phyloP scores from a whole-genome alignment of 768 basidiomycete genomes.

The Dacryopinax primogenitus region DNA sequence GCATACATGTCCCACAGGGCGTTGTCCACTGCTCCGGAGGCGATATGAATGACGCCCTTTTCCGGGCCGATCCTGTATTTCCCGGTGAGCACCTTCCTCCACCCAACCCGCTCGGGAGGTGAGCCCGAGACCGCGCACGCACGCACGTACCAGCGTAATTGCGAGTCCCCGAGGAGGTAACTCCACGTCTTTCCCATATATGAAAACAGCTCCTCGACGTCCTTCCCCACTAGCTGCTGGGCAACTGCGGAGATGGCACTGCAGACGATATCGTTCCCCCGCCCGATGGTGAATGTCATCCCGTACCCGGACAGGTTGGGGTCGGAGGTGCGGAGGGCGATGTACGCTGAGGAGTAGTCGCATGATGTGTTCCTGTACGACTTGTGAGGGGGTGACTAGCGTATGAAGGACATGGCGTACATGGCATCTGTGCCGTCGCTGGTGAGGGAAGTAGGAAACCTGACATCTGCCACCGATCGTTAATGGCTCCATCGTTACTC shows the following conservation, averaged over 20 bases:
- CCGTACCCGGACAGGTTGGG: slow-evolving; percentile 21
- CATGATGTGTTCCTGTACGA: slow-evolving; percentile 27
- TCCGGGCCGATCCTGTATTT: slow-evolving; percentile 9
- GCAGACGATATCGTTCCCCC: slow-evolving; percentile 32
- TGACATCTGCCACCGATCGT: slow-evolving; percentile 12
- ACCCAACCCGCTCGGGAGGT: background rate
- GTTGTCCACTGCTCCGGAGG: slow-evolving; percentile 17
- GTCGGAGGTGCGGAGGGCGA: slow-evolving; percentile 25
- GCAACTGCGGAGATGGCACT: slow-evolving; percentile 25
- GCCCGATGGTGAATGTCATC: slow-evolving; percentile 27
- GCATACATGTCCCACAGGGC: slow-evolving; percentile 20
- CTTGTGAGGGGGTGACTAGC: background rate
- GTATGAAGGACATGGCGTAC: slow-evolving; percentile 10
- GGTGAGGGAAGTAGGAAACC: slow-evolving; percentile 31
- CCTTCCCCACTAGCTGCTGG: slow-evolving; percentile 30
- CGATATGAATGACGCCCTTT: slow-evolving; percentile 19
- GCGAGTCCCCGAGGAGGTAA: slow-evolving; percentile 31
- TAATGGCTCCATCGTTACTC: background rate
- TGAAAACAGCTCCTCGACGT: slow-evolving; percentile 28
- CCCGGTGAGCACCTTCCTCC: background rate
- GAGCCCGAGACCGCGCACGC: background rate
- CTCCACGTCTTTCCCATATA: slow-evolving; percentile 33
- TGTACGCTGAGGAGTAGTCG: slow-evolving; percentile 32
- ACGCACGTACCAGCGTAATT: slow-evolving; percentile 28
- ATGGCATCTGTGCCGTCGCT: slow-evolving; percentile 33